phyloP scores from a whole-genome alignment of 164 flowering plant genomes.

The Vitis amurensis region DNA sequence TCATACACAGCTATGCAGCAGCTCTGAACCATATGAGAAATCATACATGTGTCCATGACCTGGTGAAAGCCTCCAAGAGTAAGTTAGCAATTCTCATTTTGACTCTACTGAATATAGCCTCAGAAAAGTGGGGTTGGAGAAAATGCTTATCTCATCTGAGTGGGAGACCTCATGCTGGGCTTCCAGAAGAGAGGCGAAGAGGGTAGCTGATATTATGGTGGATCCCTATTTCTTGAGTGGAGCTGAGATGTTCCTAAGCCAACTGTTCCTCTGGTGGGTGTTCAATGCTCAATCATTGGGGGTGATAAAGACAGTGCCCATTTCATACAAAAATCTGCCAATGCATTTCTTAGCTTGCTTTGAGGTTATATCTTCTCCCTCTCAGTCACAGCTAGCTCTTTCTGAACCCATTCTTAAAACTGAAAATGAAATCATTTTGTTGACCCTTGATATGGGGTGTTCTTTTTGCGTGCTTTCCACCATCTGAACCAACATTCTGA shows the following conservation, averaged over 20 bases:
- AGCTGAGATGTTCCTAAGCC: slow-evolving; percentile 35
- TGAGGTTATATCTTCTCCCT: slow-evolving; percentile 11
- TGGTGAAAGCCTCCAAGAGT: slow-evolving; percentile 35
- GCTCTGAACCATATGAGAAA: slow-evolving; percentile 36
- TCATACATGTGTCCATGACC: slow-evolving; percentile 22
- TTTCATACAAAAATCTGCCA: slow-evolving; percentile 56
- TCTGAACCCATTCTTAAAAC: slow-evolving; percentile 5
- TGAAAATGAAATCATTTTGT: not conserved
- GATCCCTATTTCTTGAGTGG: slow-evolving; percentile 50
- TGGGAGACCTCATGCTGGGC: slow-evolving; percentile 44
- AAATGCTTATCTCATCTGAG: slow-evolving; percentile 41
- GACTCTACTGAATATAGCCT: slow-evolving; percentile 46
- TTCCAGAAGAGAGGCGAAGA: slow-evolving; percentile 36
- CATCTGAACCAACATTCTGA: slow-evolving; percentile 5
- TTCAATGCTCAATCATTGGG: slow-evolving; percentile 28
- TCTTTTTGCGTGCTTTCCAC: slow-evolving; percentile 5
- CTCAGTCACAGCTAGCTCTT: slow-evolving; percentile 1
- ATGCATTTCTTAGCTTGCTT: slow-evolving; percentile 30
- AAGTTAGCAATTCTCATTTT: slow-evolving; percentile 35
- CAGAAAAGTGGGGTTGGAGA: slow-evolving; percentile 34
- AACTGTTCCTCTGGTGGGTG: slow-evolving; percentile 48
- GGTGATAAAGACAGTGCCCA: slow-evolving; percentile 40
- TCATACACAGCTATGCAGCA: slow-evolving; percentile 35
- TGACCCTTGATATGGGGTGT: not conserved
- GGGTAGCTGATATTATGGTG: slow-evolving; percentile 34